Evolutionary conservation across 2,329 filamentous ascomycete genomes (phyloP).

Genomic region (Malbranchea cinnamomea): DNA sequence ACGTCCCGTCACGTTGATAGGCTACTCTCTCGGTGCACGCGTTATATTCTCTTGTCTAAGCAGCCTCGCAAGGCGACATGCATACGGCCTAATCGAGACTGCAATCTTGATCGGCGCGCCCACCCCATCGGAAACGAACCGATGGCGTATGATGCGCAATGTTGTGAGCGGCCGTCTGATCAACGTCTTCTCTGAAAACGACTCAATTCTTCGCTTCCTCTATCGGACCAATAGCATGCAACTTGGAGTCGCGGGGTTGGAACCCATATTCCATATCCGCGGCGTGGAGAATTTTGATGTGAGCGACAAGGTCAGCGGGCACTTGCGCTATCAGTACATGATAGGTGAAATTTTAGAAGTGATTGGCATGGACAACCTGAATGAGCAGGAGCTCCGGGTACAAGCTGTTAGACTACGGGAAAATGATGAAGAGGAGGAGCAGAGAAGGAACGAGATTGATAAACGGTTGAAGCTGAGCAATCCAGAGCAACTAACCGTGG

Average conservation of each 20-base stretch:
- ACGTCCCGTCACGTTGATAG: conserved; percentile 63
- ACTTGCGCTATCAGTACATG: conserved; percentile 55
- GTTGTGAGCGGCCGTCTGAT: conserved; percentile 71
- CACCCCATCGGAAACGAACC: conserved; percentile 51
- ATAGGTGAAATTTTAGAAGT: conserved; percentile 51
- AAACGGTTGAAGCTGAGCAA: conserved; percentile 16
- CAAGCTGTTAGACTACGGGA: conserved; percentile 27
- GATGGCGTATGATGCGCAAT: conserved; percentile 63
- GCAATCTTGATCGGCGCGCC: conserved; percentile 73
- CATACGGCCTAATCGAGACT: conserved; percentile 71
- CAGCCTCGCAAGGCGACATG: conserved; percentile 58
- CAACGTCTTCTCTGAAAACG: conserved; percentile 78
- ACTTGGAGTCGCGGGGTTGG: conserved; percentile 68
- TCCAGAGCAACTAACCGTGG: conserved; percentile 8
- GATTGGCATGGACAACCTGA: conserved; percentile 54
- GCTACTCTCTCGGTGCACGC: conserved; percentile 67
- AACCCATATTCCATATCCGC: conserved; percentile 44
- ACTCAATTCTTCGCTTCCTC: conserved; percentile 74
- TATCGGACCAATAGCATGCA: conserved; percentile 75
- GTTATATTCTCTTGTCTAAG: conserved; percentile 73
- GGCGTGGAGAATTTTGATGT: conserved; percentile 51
- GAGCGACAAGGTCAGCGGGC: conserved; percentile 50
- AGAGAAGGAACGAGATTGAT: conserved; percentile 19
- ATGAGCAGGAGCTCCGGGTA: conserved; percentile 29
- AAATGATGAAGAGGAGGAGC: conserved; percentile 22